Conservation (phyloP, 2,329 filamentous ascomycete species). For the Phyllachora maydis region DNA sequence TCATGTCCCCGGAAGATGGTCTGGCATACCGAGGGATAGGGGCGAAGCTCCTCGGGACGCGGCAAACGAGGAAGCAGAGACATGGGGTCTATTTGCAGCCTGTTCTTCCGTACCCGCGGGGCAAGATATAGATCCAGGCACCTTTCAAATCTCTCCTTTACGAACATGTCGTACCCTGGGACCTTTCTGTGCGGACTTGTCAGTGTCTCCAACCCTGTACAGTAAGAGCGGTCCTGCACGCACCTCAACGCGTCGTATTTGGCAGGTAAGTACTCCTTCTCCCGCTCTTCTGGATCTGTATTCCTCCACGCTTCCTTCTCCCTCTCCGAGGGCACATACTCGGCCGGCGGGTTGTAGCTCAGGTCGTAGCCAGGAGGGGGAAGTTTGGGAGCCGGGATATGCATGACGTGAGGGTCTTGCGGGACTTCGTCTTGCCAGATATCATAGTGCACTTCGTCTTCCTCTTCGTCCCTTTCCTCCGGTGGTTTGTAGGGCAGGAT, state of each 20-base stretch:
- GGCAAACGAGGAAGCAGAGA: constrained; percentile 85
- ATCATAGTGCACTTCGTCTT: constrained; percentile 59
- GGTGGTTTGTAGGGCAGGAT: constrained; percentile 79
- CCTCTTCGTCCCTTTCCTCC: constrained; percentile 42
- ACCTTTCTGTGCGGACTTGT: too few relatives aligned
- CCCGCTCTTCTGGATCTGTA: constrained; percentile 72
- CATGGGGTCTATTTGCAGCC: constrained; percentile 89
- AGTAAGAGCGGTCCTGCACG: too few relatives aligned
- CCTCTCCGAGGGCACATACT: constrained; percentile 74
- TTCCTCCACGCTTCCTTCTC: constrained; percentile 76
- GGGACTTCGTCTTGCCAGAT: constrained; percentile 88
- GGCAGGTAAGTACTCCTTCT: constrained; percentile 71
- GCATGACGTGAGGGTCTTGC: constrained; percentile 72
- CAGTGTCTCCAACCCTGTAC: too few relatives aligned
- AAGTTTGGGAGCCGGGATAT: constrained; percentile 83
- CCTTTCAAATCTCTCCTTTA: constrained; percentile 92
- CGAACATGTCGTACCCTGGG: constrained; percentile 71
- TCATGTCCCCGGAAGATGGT: constrained; percentile 77
- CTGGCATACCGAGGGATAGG: constrained; percentile 81
- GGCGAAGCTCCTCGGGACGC: constrained; percentile 78
- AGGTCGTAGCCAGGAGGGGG: constrained; percentile 86
- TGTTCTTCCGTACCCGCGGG: constrained; percentile 76
- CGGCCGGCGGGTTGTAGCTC: constrained; percentile 87
- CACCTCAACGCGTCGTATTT: constrained; percentile 66
- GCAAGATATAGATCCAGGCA: constrained; percentile 92